phyloP scores from a whole-genome alignment of 768 basidiomycete species.

The Ramaria sp. region DNA sequence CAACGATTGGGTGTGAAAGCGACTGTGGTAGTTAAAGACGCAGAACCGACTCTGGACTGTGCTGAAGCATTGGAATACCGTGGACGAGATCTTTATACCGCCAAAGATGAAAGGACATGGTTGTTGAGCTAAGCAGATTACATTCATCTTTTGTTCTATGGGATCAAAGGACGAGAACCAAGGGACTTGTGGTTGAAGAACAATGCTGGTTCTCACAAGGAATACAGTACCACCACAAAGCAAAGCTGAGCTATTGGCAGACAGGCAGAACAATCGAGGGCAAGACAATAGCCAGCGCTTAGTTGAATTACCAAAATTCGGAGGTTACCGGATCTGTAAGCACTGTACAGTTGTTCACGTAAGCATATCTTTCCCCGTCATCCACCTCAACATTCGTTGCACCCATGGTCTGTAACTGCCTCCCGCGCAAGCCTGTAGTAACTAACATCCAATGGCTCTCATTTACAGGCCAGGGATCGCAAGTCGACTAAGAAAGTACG shows the following conservation, averaged over 20 bases:
- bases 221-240: neutral
- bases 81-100: slow-evolving; percentile 11
- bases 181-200: neutral
- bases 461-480: slow-evolving; percentile 3
- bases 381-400: neutral
- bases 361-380: slow-evolving; percentile 2
- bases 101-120: slow-evolving; percentile 23
- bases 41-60: neutral
- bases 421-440: neutral
- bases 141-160: neutral
- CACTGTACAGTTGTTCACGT: slow-evolving; percentile 8
- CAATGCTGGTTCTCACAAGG: neutral
- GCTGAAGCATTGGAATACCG: slow-evolving; percentile 7
- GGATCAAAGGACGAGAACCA: neutral
- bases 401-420: neutral
- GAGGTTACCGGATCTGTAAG: neutral
- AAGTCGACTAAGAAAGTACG: slow-evolving; percentile 10
- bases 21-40: slow-evolving; percentile 10
- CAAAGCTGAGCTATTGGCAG: too few species aligned
- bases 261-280: too few species aligned
- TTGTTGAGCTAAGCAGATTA: neutral
- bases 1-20: slow-evolving; percentile 14
- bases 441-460: slow-evolving; percentile 2
- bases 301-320: neutral
- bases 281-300: neutral